Percentiles rank a stretch among this genome's conserved stretches.
phyloP scores from a whole-genome alignment of 768 basidiomycete species.

The Mycena indigotica region DNA sequence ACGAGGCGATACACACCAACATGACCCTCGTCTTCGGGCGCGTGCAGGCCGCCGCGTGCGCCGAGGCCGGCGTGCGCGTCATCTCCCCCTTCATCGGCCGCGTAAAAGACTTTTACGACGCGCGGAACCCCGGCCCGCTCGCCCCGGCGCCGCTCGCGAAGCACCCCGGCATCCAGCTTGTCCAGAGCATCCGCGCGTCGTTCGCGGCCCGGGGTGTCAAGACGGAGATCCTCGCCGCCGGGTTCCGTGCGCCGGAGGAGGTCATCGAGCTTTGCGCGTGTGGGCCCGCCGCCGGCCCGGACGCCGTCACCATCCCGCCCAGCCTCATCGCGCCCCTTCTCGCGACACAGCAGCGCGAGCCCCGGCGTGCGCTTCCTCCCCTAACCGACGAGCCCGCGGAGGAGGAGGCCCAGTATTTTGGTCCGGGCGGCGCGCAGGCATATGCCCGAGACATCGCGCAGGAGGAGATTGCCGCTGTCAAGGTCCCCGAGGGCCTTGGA shows the following conservation, averaged over 20 bases:
- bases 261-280: conserved; percentile 32
- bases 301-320: conserved; percentile 38
- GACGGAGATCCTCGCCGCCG: conserved; percentile 39
- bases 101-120: conserved; percentile 42
- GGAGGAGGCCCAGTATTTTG: conserved; percentile 3
- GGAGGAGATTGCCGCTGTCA: conserved; percentile 35
- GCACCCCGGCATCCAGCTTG: conserved; percentile 36
- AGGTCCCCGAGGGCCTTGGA: conserved; percentile 38
- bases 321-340: conserved; percentile 34
- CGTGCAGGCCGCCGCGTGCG: conserved; percentile 39
- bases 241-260: conserved; percentile 36
- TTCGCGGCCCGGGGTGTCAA: conserved; percentile 28
- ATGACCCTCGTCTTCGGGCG: conserved; percentile 39
- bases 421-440: conserved; percentile 19
- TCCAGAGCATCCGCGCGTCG: conserved; percentile 30
- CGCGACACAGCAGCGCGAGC: neutral
- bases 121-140: conserved; percentile 9
- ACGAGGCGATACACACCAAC: conserved; percentile 35
- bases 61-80: conserved; percentile 36
- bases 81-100: conserved; percentile 43
- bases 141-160: conserved; percentile 23
- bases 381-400: neutral
- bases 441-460: conserved; percentile 27
- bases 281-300: conserved; percentile 31
- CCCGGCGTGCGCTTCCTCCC: conserved; percentile 3